These are phyloP conservation scores for Strobilomyces confusus DNA, from an alignment of 768 basidiomycete species.

Conservation along the genomic window DNA sequence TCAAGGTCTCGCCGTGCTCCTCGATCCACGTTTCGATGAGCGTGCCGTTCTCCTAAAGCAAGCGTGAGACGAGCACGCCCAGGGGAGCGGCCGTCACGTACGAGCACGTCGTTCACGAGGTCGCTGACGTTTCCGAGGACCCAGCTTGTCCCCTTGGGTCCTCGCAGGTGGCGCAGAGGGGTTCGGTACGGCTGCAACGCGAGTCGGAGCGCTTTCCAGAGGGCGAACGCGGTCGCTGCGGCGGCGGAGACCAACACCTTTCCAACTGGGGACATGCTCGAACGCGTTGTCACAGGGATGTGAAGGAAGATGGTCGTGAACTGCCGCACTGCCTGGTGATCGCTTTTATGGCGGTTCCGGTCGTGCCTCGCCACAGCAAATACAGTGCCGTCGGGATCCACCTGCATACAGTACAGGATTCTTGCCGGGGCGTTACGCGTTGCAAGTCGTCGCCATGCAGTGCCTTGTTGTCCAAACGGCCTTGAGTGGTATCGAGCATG, in stretches of 20 bases:
- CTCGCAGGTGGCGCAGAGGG: slow-evolving; percentile 46
- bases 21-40: slow-evolving; percentile 43
- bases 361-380: too few relatives aligned
- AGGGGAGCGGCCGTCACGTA: background rate
- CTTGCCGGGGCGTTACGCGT: too few relatives aligned
- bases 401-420: too few relatives aligned
- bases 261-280: background rate
- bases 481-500: too few relatives aligned
- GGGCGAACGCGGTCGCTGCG: slow-evolving; percentile 24
- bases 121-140: slow-evolving; percentile 48
- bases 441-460: too few relatives aligned
- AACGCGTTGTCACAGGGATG: background rate
- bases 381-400: too few relatives aligned
- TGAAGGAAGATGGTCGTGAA: background rate
- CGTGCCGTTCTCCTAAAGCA: slow-evolving; percentile 23
- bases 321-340: too few relatives aligned
- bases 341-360: too few relatives aligned
- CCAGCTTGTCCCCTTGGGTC: slow-evolving; percentile 42
- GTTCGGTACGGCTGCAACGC: slow-evolving; percentile 33
- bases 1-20: slow-evolving; percentile 45
- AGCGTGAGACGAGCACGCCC: background rate
- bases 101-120: slow-evolving; percentile 40
- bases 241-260: slow-evolving; percentile 1
- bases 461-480: too few relatives aligned
- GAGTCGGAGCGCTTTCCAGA: slow-evolving; percentile 29